Conservation (phyloP, 179 eudicot species). For the Pouteria campechiana region DNA sequence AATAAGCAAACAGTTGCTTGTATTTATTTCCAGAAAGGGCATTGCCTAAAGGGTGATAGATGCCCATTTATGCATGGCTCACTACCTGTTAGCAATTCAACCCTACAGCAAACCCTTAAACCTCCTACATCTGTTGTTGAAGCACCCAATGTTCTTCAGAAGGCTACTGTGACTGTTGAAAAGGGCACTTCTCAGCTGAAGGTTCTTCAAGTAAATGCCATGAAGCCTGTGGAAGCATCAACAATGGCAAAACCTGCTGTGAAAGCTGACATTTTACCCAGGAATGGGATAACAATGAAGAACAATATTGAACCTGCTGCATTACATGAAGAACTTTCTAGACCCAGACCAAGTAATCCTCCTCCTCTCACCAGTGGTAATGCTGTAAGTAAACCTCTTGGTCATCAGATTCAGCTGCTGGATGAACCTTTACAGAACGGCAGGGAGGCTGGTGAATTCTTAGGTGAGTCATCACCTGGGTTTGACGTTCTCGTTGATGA, state of each 20-base stretch:
- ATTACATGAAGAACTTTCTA: conserved; percentile 21
- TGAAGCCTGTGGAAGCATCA: conserved; percentile 21
- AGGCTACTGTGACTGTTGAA: conserved; percentile 33
- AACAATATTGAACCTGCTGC: conserved; percentile 19
- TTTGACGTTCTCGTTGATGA: conserved; percentile 95
- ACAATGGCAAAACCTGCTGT: conserved; percentile 18
- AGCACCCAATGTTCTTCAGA: conserved; percentile 25
- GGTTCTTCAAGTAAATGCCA: conserved; percentile 14
- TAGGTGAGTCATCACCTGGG: conserved; percentile 92
- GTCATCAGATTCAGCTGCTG: conserved; percentile 22
- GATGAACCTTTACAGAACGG: conserved; percentile 38
- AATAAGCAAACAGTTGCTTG: conserved; percentile 65
- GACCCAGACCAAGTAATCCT: conserved; percentile 15
- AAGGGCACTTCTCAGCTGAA: conserved; percentile 40
- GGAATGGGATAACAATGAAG: conserved; percentile 15
- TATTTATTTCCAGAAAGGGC: conserved; percentile 73
- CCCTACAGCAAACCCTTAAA: conserved; percentile 27
- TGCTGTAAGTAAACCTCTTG: conserved; percentile 24
- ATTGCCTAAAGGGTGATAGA: conserved; percentile 65
- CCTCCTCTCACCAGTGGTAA: conserved; percentile 28
- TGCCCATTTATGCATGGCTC: conserved; percentile 68
- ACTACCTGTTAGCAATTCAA: conserved; percentile 23
- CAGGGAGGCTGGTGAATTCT: conserved; percentile 58
- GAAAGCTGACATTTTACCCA: conserved; percentile 16
- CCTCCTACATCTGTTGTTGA: conserved; percentile 22